Conservation (phyloP, 805 yeast species). For the Ogataea nonfermentans region DNA sequence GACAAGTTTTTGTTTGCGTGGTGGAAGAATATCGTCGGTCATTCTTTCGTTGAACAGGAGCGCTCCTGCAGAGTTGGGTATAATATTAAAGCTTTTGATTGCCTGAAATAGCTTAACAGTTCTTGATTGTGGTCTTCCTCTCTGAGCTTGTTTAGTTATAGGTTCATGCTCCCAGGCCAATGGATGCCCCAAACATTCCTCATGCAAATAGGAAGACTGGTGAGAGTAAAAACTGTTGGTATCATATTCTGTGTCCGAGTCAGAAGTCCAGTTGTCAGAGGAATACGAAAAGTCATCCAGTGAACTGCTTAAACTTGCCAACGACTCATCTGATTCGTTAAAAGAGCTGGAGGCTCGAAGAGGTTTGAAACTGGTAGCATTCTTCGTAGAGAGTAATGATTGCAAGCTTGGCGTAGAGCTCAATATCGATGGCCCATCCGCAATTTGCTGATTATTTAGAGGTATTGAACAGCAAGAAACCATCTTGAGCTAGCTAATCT, state of each 20-base stretch:
- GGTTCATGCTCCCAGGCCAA: constrained; percentile 4
- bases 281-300: constrained; percentile 10
- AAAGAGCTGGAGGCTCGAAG: too few species aligned
- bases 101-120: constrained; percentile 10
- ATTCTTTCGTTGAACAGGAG: constrained; percentile 19
- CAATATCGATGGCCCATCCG: neutral
- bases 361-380: constrained; percentile 5
- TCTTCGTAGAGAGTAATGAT: neutral
- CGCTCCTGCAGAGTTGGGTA: constrained; percentile 12
- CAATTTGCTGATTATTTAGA: neutral
- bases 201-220: constrained; percentile 3
- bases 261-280: constrained; percentile 6
- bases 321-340: too few species aligned
- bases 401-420: constrained; percentile 1
- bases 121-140: constrained; percentile 7
- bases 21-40: constrained; percentile 18
- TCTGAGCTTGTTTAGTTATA: neutral
- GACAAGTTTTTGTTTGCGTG: constrained; percentile 1
- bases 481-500: too few species aligned
- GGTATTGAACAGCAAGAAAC: neutral
- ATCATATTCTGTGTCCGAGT: constrained; percentile 10
- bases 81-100: constrained; percentile 9
- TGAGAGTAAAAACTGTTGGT: constrained; percentile 9
- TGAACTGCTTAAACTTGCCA: constrained; percentile 7
- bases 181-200: constrained; percentile 14